These are phyloP conservation scores for Citrullus colocynthis DNA, from an alignment of 306 rosid species.

Conservation along the genomic window DNA sequence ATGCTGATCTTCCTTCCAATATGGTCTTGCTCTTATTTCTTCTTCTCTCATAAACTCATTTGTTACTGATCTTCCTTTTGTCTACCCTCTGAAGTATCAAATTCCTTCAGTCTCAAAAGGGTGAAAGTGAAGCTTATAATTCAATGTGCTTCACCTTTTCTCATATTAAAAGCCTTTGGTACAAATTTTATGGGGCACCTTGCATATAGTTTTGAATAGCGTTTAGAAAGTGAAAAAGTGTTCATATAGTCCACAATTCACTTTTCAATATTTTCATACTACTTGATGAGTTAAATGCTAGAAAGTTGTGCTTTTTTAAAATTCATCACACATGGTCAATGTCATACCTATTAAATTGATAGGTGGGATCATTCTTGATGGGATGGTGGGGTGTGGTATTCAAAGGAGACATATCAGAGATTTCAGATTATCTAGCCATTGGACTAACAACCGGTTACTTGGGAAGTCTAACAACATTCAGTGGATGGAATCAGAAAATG, in stretches of 20 bases:
- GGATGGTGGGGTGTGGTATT: conserved; percentile 91
- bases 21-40: conserved; percentile 41
- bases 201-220: neutral
- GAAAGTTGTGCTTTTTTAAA: neutral
- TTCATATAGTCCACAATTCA: neutral
- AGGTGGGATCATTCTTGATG: conserved; percentile 90
- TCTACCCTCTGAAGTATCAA: neutral
- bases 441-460: conserved; percentile 74
- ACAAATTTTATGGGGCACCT: neutral
- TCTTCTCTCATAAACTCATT: conserved; percentile 8
- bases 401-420: conserved; percentile 46
- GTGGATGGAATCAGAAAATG: conserved; percentile 95
- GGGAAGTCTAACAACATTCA: conserved; percentile 92
- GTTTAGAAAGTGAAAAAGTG: neutral
- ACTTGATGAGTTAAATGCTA: neutral
- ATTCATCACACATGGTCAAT: neutral
- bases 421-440: conserved; percentile 64
- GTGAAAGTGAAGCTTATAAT: neutral
- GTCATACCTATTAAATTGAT: neutral
- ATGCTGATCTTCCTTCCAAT: conserved; percentile 87
- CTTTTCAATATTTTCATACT: neutral
- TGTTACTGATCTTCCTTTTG: neutral
- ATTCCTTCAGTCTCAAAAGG: neutral
- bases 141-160: neutral
- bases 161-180: neutral